Percentiles rank a stretch among this genome's conserved stretches.
Evolutionary conservation across 2,329 filamentous ascomycete genomes (phyloP).

Genomic region (Aspergillus ochraceoroseus): DNA sequence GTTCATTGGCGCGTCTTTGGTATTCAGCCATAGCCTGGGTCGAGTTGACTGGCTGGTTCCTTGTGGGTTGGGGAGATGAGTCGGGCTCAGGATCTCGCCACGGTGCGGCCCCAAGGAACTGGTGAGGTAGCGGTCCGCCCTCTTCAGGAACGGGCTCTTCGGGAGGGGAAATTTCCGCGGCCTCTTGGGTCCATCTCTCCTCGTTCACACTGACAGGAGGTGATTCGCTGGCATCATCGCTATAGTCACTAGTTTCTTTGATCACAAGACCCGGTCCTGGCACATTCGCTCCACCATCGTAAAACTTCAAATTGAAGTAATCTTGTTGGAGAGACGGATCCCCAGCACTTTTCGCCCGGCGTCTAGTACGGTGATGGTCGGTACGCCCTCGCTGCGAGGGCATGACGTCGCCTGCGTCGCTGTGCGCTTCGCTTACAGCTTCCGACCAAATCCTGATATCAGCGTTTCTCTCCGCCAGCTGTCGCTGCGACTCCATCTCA

Average conservation of each 20-base stretch:
- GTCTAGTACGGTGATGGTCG: conserved; percentile 29
- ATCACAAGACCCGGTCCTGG: conserved; percentile 51
- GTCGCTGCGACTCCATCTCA: conserved; percentile 47
- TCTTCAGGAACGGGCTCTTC: conserved; percentile 27
- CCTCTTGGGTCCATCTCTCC: conserved; percentile 20
- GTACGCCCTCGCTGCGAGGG: conserved; percentile 21
- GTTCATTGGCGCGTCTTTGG: conserved; percentile 46
- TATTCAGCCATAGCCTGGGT: conserved; percentile 54
- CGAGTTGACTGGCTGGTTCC: conserved; percentile 49
- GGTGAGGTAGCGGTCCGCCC: conserved; percentile 32
- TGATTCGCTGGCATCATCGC: conserved; percentile 28
- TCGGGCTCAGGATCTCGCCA: conserved; percentile 47
- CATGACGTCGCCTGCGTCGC: conserved; percentile 34
- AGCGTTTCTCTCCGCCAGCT: conserved; percentile 49
- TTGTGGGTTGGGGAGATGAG: conserved; percentile 26
- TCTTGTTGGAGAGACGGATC: conserved; percentile 33
- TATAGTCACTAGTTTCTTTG: conserved; percentile 42
- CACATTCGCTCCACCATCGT: conserved; percentile 36
- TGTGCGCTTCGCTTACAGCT: conserved; percentile 47
- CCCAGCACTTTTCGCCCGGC: conserved; percentile 46
- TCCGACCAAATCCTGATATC: conserved; percentile 53
- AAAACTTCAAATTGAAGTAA: conserved; percentile 31
- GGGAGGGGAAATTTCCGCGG: conserved; percentile 22
- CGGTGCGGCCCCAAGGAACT: conserved; percentile 41
- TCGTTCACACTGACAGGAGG: conserved; percentile 28